These are phyloP conservation scores for Blastobotrys raffinosifermentans DNA, from an alignment of 1,139 yeast genomes.

Conservation along the genomic window DNA sequence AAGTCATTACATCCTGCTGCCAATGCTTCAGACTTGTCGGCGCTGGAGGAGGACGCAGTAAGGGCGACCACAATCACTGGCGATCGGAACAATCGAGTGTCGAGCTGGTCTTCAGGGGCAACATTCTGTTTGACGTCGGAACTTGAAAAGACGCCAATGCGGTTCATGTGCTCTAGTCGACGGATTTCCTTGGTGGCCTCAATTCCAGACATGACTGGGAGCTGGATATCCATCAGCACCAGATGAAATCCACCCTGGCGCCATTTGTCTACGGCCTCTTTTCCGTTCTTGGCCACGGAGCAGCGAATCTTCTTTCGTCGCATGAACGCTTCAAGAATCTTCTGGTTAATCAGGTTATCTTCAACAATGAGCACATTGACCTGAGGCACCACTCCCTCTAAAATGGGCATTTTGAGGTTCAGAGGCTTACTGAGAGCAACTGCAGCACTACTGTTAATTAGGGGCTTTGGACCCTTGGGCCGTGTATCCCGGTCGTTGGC, in stretches of 20 bases:
- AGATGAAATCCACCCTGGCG: slow-evolving; percentile 85
- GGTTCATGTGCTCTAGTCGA: slow-evolving; percentile 69
- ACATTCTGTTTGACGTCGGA: slow-evolving; percentile 15
- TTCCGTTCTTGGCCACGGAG: slow-evolving; percentile 83
- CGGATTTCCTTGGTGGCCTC: slow-evolving; percentile 90
- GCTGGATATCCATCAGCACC: slow-evolving; percentile 90
- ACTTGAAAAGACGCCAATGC: slow-evolving; percentile 71
- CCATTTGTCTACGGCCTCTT: slow-evolving; percentile 92
- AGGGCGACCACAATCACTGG: slow-evolving; percentile 95
- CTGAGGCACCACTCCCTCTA: slow-evolving; percentile 51
- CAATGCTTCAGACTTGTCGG: slow-evolving; percentile 83
- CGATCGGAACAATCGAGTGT: slow-evolving; percentile 59
- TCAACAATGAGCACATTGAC: slow-evolving; percentile 90
- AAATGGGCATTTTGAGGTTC: slow-evolving; percentile 15
- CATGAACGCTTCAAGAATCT: slow-evolving; percentile 86
- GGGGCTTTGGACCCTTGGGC: background rate
- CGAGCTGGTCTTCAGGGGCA: slow-evolving; percentile 45
- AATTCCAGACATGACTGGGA: slow-evolving; percentile 89
- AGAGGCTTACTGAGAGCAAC: slow-evolving; percentile 2
- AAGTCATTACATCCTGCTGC: slow-evolving; percentile 97
- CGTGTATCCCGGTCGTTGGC: too few species aligned
- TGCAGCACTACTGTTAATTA: background rate
- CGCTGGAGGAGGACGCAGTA: slow-evolving; percentile 85
- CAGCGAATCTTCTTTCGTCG: slow-evolving; percentile 80
- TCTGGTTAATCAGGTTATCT: slow-evolving; percentile 91